phyloP scores from a whole-genome alignment of 768 basidiomycete species.

The Rhizopogon vinicolor region DNA sequence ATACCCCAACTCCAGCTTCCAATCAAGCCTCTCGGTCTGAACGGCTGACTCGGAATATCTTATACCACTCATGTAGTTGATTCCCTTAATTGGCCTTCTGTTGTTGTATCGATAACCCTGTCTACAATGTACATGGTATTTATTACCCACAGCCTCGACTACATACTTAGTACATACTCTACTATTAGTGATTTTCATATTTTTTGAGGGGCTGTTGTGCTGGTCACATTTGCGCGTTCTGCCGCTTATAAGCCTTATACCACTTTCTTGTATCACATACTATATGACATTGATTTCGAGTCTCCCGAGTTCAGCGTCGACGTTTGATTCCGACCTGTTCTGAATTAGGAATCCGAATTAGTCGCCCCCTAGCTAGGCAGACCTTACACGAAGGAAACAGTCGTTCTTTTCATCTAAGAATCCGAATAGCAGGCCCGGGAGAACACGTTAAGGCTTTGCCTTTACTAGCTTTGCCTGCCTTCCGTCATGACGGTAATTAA shows the following conservation, averaged over 20 bases:
- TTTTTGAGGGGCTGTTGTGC: not conserved
- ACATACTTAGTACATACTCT: not conserved
- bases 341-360: too few species aligned
- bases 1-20: slow-evolving; percentile 18
- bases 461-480: too few species aligned
- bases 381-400: too few species aligned
- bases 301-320: not conserved
- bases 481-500: too few species aligned
- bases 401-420: too few species aligned
- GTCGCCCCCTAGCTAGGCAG: too few species aligned
- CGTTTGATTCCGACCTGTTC: too few species aligned
- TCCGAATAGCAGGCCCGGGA: too few species aligned
- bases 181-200: not conserved
- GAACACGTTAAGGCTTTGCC: too few species aligned
- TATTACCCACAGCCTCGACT: not conserved
- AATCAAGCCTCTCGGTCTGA: slow-evolving; percentile 9
- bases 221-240: not conserved
- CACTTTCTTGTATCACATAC: slow-evolving; percentile 1
- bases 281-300: not conserved
- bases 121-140: not conserved
- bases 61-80: slow-evolving; percentile 9
- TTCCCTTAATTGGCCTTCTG: not conserved
- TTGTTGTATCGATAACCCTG: not conserved
- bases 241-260: not conserved
- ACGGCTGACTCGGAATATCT: slow-evolving; percentile 5